phyloP scores from a whole-genome alignment of 371 early-diverging fungal species.

The Mortierella sp. region DNA sequence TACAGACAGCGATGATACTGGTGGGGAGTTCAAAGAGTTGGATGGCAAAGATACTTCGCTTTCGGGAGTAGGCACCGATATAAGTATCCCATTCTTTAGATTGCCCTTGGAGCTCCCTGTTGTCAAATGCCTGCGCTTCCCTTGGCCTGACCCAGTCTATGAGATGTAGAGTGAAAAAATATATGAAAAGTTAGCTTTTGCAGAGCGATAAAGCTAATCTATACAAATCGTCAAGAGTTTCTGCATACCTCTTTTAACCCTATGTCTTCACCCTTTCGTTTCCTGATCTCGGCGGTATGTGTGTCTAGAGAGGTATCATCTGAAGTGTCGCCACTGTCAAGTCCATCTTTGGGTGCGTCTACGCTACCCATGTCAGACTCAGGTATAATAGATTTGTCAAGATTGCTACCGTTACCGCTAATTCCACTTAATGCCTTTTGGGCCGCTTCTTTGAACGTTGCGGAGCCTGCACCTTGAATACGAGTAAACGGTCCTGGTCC shows the following conservation, averaged over 20 bases:
- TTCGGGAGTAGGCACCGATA: constrained; percentile 1
- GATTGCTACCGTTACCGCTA: not conserved
- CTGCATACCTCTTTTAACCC: constrained; percentile 26
- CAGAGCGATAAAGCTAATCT: not conserved
- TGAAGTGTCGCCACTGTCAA: constrained; percentile 22
- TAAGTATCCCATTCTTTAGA: not conserved
- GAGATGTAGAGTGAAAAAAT: not conserved
- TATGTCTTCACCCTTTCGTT: constrained; percentile 27
- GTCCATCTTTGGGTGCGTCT: constrained; percentile 5
- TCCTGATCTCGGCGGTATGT: constrained; percentile 19
- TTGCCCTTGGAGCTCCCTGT: not conserved
- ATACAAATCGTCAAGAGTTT: not conserved
- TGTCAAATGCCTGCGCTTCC: constrained; percentile 30
- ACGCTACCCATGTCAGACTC: not conserved
- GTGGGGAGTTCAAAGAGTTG: not conserved
- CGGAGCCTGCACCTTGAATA: constrained; percentile 6
- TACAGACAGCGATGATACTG: not conserved
- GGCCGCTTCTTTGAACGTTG: constrained; percentile 15
- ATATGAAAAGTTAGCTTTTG: not conserved
- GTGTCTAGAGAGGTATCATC: constrained; percentile 25
- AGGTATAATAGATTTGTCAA: not conserved
- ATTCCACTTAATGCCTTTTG: constrained; percentile 22
- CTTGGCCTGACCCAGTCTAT: constrained; percentile 16
- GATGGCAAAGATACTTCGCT: not conserved
- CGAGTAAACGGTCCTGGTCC: constrained; percentile 1